phyloP scores from a whole-genome alignment of 768 basidiomycete species.

The Amanita subjunquillea region DNA sequence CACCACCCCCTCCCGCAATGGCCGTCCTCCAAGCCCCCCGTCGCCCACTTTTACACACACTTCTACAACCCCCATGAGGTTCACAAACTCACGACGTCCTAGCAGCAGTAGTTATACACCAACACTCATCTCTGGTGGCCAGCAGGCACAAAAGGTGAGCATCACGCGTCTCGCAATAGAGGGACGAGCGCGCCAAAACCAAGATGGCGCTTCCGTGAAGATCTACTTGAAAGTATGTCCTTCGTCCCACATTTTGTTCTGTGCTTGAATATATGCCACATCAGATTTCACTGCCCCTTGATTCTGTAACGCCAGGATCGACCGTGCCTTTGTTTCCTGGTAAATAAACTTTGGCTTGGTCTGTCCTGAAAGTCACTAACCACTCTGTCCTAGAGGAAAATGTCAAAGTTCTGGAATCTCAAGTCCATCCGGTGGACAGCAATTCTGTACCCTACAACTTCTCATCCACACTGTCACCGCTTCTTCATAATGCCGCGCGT shows the following conservation, averaged over 20 bases:
- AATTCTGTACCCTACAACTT: conserved; percentile 70
- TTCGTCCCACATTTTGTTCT: background rate
- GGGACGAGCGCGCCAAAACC: conserved; percentile 56
- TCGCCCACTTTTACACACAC: background rate
- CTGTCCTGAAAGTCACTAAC: background rate
- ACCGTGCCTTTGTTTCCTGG: conserved; percentile 69
- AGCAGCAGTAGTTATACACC: conserved; percentile 32
- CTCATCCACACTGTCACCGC: conserved; percentile 48
- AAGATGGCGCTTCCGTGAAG: conserved; percentile 56
- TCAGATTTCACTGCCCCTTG: conserved; percentile 61
- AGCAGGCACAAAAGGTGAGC: conserved; percentile 40
- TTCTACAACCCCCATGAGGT: conserved; percentile 10
- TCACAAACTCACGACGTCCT: conserved; percentile 13
- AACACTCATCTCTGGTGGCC: conserved; percentile 31
- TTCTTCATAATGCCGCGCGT: conserved; percentile 58
- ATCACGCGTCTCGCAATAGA: conserved; percentile 66
- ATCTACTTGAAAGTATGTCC: conserved; percentile 65
- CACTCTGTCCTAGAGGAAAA: conserved; percentile 52
- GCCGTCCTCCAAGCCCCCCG: conserved; percentile 3
- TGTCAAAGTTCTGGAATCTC: conserved; percentile 60
- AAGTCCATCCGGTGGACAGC: conserved; percentile 67
- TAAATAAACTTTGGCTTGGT: conserved; percentile 24
- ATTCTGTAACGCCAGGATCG: conserved; percentile 53
- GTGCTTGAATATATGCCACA: background rate
- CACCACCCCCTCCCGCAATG: background rate